A percentile compares a stretch with the other conserved stretches of the same genome.
phyloP scores from a whole-genome alignment of 805 yeast genomes.

The Ogataea nakhonphanomensis region DNA sequence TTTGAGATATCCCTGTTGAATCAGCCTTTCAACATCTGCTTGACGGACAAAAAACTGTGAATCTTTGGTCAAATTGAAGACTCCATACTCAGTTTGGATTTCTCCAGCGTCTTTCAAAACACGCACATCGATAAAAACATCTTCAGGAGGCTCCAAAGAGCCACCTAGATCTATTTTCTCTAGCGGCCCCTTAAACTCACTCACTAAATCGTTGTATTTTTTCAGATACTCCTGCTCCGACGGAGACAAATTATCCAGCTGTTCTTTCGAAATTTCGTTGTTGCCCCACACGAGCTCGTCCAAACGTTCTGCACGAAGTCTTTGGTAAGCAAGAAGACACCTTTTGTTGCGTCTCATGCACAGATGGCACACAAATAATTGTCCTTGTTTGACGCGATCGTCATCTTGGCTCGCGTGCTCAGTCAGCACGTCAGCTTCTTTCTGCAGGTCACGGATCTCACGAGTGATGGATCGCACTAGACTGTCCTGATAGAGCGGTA shows the following conservation, averaged over 20 bases:
- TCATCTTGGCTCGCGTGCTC: conserved; percentile 19
- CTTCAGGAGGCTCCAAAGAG: conserved; percentile 84
- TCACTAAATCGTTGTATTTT: conserved; percentile 64
- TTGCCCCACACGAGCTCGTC: conserved; percentile 72
- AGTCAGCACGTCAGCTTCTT: conserved; percentile 49
- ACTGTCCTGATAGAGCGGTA: conserved; percentile 73
- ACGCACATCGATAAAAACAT: conserved; percentile 89
- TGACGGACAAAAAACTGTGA: conserved; percentile 93
- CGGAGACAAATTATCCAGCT: conserved; percentile 57
- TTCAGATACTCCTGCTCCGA: conserved; percentile 77
- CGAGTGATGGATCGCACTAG: conserved; percentile 63
- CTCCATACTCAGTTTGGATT: conserved; percentile 96
- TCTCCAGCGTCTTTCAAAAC: conserved; percentile 95
- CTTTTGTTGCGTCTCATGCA: conserved; percentile 87
- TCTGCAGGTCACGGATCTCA: conserved; percentile 65
- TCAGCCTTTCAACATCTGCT: conserved; percentile 88
- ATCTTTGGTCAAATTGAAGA: conserved; percentile 86
- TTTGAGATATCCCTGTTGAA: conserved; percentile 91
- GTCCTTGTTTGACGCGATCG: conserved; percentile 54
- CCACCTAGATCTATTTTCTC: conserved; percentile 87
- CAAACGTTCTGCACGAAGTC: conserved; percentile 62
- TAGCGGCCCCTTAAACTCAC: conserved; percentile 74
- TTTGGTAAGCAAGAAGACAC: conserved; percentile 81
- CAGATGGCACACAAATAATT: conserved; percentile 64
- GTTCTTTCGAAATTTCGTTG: conserved; percentile 42